Evolutionary conservation across 768 basidiomycete genomes (phyloP).

Genomic region (Hirschioporus abietinus): DNA sequence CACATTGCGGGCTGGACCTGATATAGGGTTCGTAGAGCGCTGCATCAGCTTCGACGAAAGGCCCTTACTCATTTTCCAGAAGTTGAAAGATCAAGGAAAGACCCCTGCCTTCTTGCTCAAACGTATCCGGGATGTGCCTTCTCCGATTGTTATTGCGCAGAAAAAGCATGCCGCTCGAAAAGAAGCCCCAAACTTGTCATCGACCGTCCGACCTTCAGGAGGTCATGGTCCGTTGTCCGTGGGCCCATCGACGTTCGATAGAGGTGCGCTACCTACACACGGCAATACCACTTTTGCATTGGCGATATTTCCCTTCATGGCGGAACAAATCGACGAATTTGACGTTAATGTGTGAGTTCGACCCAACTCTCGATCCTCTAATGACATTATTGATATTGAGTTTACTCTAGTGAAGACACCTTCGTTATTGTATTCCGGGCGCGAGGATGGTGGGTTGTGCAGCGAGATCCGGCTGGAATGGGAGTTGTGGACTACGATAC

Average conservation of each 20-base stretch:
- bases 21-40: constrained; percentile 54
- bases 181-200: constrained; percentile 8
- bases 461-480: constrained; percentile 83
- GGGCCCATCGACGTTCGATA: too few relatives aligned
- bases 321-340: constrained; percentile 97
- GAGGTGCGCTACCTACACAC: too few relatives aligned
- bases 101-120: constrained; percentile 99
- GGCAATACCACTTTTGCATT: constrained; percentile 60
- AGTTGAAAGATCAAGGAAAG: constrained; percentile 93
- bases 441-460: constrained; percentile 99
- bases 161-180: constrained; percentile 91
- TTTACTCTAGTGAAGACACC: constrained; percentile 78
- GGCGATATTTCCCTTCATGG: constrained; percentile 97
- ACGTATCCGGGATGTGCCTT: constrained; percentile 93
- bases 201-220: too few relatives aligned
- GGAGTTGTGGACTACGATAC: constrained; percentile 57
- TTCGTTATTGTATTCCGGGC: constrained; percentile 90
- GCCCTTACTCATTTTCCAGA: constrained; percentile 93
- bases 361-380: too few relatives aligned
- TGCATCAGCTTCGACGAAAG: constrained; percentile 98
- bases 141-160: constrained; percentile 94
- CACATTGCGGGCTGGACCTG: too few relatives aligned
- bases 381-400: too few relatives aligned
- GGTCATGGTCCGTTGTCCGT: too few relatives aligned
- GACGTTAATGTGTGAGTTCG: constrained; percentile 86